Evolutionary conservation across 257 asterid species (phyloP), one percentile per base, ranked within the genome.

Genomic region (Forsythia viridissima): DNA sequence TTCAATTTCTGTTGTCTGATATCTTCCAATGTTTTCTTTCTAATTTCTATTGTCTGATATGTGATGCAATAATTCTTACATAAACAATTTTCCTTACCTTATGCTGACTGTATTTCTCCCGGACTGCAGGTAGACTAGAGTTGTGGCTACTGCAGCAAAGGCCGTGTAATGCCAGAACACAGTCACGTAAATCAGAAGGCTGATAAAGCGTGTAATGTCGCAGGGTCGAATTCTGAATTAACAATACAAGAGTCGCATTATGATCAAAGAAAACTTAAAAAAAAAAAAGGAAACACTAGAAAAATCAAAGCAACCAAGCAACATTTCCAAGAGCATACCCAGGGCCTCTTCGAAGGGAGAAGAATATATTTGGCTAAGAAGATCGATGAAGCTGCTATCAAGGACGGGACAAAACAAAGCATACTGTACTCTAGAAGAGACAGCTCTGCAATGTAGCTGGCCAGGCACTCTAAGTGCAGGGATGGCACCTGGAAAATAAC

Each of bases 41-140:
- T 30, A 30, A 30, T 30, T 30, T 30, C 34, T 30, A 30, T 30
- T 30, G 34, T 30, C 34, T 30, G 34, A 30, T 30, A 30, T 30
- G 34, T 30, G 34, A 30, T 30, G 34, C 34, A 30, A 30, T 30
- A 30, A 30, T 30, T 30, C 55, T 46, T 46, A 2, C 6, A 44
- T n/a, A 36, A 18, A 55, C 41, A 61, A 46, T 12, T 41, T 63
- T 68, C 34, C 79, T 42, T 80, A 93, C 99, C 98, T 92, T 95
- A 65, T 95, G 99, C 80, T 95, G 99, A 70, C 98, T 91, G 86
- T 95, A 95, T 74, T 93, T 95, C 84, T 95, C 97, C 81, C 98
- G 85, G 44, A 93, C 76, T 39, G 99, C 98, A 36, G 97, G 96
- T 76, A 93, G 87, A 78, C 82, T 90, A 44, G 97, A 93, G 76